These are phyloP conservation scores for Cylindrodendrum hubeiense DNA, from an alignment of 2,329 filamentous ascomycete species.

Conservation along the genomic window DNA sequence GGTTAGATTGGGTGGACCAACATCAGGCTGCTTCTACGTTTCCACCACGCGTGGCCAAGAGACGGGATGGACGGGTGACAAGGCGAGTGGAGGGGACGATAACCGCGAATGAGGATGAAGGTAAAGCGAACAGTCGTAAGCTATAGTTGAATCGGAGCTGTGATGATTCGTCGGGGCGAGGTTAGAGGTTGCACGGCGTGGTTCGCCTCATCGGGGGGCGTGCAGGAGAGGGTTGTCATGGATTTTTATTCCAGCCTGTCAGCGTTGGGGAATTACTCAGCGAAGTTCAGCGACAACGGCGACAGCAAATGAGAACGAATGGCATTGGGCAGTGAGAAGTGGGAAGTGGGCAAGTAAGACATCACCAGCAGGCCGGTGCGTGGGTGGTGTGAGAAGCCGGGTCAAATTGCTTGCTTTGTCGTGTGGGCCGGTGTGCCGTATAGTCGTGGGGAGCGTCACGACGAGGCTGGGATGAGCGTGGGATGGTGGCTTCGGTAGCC, in stretches of 20 bases:
- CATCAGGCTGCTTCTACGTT: slow-evolving; percentile 42
- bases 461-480: slow-evolving; percentile 35
- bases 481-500: slow-evolving; percentile 27
- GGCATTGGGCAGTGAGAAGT: slow-evolving; percentile 26
- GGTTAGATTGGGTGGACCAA: slow-evolving; percentile 44
- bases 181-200: slow-evolving; percentile 33
- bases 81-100: slow-evolving; percentile 31
- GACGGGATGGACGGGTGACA: slow-evolving; percentile 34
- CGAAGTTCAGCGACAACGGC: slow-evolving; percentile 31
- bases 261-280: slow-evolving; percentile 53
- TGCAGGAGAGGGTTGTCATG: slow-evolving; percentile 36
- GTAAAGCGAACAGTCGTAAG: slow-evolving; percentile 39
- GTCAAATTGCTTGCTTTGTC: slow-evolving; percentile 27
- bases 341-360: not conserved
- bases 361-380: slow-evolving; percentile 25
- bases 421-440: slow-evolving; percentile 34
- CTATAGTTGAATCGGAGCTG: slow-evolving; percentile 37
- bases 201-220: slow-evolving; percentile 36
- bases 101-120: slow-evolving; percentile 38
- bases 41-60: slow-evolving; percentile 39
- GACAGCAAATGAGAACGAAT: slow-evolving; percentile 36
- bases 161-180: slow-evolving; percentile 39
- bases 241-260: slow-evolving; percentile 45
- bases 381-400: slow-evolving; percentile 37
- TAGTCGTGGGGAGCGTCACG: slow-evolving; percentile 35